Percentiles rank a stretch among this genome's conserved stretches.
Evolutionary conservation across 2,329 filamentous ascomycete species (phyloP).

Genomic region (Fusarium nurragi): DNA sequence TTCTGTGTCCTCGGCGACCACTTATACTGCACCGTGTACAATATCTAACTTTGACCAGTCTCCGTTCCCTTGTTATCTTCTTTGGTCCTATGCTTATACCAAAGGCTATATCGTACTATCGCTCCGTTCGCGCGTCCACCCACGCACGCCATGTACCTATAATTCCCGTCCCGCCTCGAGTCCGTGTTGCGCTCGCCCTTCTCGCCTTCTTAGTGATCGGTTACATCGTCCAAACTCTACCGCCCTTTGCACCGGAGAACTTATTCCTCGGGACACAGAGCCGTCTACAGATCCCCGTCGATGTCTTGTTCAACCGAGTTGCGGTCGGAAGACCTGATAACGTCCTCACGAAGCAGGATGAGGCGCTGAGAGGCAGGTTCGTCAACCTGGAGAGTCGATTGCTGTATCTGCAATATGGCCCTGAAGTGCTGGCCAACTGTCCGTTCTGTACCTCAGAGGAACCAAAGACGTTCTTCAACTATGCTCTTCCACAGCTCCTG

Average conservation of each 20-base stretch:
- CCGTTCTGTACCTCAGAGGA: slow-evolving; percentile 83
- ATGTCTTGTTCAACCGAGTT: slow-evolving; percentile 84
- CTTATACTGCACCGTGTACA: slow-evolving; percentile 12
- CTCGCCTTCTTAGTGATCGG: slow-evolving; percentile 61
- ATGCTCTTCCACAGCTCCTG: slow-evolving; percentile 77
- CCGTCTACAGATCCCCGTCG: slow-evolving; percentile 84
- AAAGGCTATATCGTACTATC: slow-evolving; percentile 71
- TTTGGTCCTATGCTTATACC: slow-evolving; percentile 78
- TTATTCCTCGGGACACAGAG: slow-evolving; percentile 81
- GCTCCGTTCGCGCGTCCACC: slow-evolving; percentile 59
- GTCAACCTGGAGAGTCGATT: slow-evolving; percentile 76
- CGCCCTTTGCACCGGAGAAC: slow-evolving; percentile 78
- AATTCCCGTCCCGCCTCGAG: slow-evolving; percentile 63
- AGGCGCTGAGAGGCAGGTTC: slow-evolving; percentile 73
- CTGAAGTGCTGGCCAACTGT: slow-evolving; percentile 76
- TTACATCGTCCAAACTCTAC: slow-evolving; percentile 69
- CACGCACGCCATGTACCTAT: slow-evolving; percentile 58
- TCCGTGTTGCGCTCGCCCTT: slow-evolving; percentile 67
- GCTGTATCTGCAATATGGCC: slow-evolving; percentile 86
- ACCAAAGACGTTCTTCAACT: slow-evolving; percentile 77
- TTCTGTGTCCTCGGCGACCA: background rate
- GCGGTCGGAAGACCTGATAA: slow-evolving; percentile 60
- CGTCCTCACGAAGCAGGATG: slow-evolving; percentile 67
- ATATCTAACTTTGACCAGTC: slow-evolving; percentile 48
- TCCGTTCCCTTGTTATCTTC: slow-evolving; percentile 67